Evolutionary conservation across 495 filamentous ascomycete species (phyloP), one percentile per base, ranked within the genome.

Genomic region (Aspergillus affinis): DNA sequence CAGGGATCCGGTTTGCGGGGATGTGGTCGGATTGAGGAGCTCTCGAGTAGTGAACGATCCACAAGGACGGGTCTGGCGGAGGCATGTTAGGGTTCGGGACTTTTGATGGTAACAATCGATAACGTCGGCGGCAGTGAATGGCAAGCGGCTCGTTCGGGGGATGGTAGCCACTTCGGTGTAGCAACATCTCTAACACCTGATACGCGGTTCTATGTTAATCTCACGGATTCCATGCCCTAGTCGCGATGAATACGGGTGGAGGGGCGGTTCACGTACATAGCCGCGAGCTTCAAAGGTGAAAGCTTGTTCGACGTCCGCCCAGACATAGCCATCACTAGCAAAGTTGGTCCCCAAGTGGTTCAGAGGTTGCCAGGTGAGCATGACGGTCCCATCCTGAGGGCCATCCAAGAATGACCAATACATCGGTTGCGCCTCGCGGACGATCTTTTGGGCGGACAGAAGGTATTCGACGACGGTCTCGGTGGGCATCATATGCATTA

Each of bases 21-120:
- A 92, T 77, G 56, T 89, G 86, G 58, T 95, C 85, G 30, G 81
- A 74, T 32, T 81, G 87, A 12, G 95, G 89, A 23, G 88, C 79
- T 51, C 84, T 83, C 27, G 86, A 82, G 68, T 97, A 98, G 74
- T 98, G 94, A n/a, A 96, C 85, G 57, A 98, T 88, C 91, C 92
- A 97, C 32, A 97, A 78, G 18, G 86, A 87, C 6, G 89, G 87
- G 72, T 97, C 92, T 48, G 88, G 82, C 21, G 82, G 81, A 17
- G 88, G 84, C 15, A 80, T 75, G 57, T 82, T 82, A 17, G 82
- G 81, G 49, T 81, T 83, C 10, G 84, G 83, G 20, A 80, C 78
- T 66, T 84, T 88, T 10, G 82, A 73, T 15, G 85, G 84, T 45
- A 86, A 76, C 29, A 98, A 83, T 52, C 93, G 91, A 74, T 95